These are phyloP conservation scores for Volvox africanus DNA, from an alignment of 139 green algal species.

Conservation along the genomic window DNA sequence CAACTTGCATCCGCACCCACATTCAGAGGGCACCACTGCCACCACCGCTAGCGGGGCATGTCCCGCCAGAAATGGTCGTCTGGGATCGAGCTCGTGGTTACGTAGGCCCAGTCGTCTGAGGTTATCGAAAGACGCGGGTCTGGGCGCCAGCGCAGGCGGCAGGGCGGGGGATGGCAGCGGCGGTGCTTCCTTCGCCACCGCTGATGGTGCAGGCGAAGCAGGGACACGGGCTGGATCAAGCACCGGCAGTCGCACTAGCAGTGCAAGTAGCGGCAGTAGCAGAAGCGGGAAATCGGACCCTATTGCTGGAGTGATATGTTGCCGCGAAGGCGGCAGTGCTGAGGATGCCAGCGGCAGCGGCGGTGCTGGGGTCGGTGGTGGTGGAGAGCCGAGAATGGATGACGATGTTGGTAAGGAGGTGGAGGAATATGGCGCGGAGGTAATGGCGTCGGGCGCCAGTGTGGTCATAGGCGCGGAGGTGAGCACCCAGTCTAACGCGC, in stretches of 20 bases:
- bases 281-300: neutral
- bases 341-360: neutral
- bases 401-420: neutral
- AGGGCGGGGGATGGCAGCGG: neutral
- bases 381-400: neutral
- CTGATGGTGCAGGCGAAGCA: neutral
- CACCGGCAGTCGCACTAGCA: no score
- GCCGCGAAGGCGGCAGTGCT: neutral
- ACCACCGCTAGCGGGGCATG: neutral
- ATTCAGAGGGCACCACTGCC: no score
- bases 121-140: neutral
- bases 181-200: neutral
- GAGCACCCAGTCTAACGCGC: neutral
- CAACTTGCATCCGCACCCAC: neutral
- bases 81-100: neutral
- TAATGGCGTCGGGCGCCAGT: neutral
- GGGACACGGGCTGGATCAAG: neutral
- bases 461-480: neutral
- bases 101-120: neutral
- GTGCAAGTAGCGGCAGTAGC: neutral
- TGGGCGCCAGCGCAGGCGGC: no score
- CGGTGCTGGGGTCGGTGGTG: neutral
- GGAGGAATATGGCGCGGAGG: neutral
- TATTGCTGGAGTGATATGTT: neutral
- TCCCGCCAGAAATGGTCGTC: neutral